Evolutionary conservation across 257 asterid genomes (phyloP).

Genomic region (Solanum megistacrolobum): DNA sequence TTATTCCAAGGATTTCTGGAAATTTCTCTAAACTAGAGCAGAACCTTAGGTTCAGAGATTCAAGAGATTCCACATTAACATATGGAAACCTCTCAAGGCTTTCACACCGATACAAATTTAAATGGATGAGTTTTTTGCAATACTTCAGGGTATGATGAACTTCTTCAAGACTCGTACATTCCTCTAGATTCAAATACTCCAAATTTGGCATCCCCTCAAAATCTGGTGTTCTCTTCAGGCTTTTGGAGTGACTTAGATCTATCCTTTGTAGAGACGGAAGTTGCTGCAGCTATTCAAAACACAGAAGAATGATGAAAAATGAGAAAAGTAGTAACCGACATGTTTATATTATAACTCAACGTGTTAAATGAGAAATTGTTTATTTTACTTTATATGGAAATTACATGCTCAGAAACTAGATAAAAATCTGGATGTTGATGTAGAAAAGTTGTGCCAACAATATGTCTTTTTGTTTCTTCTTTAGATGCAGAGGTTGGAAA

Average conservation of each 20-base stretch:
- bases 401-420: no score
- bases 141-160: background rate
- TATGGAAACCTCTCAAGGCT: background rate
- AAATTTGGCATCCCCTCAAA: background rate
- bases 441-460: no score
- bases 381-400: no score
- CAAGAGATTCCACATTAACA: background rate
- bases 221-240: background rate
- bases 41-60: background rate
- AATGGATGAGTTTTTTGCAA: background rate
- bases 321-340: no score
- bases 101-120: fast-evolving
- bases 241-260: background rate
- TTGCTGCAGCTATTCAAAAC: no score
- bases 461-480: no score
- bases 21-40: background rate
- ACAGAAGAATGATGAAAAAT: no score
- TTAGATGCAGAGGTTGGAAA: no score
- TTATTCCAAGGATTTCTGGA: background rate
- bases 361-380: no score
- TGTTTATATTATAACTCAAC: no score
- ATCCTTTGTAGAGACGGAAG: background rate
- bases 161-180: background rate
- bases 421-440: no score
- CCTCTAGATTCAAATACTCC: background rate